Conservation (phyloP, 2,329 filamentous ascomycete species). For the Teratosphaeria gauchensis region DNA sequence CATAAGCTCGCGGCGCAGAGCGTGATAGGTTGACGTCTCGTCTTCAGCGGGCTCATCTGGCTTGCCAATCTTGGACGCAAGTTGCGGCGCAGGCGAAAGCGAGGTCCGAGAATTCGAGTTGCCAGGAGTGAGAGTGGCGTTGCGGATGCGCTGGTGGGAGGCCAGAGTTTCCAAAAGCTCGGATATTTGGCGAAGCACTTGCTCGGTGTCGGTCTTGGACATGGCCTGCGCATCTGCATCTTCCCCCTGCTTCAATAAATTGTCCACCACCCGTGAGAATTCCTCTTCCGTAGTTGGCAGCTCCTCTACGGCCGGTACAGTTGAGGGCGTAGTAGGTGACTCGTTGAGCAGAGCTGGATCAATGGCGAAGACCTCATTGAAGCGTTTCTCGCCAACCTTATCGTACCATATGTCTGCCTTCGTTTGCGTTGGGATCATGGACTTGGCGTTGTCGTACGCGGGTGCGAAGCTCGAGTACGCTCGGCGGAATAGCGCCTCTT, state of each 20-base stretch:
- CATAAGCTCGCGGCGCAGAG: conserved; percentile 64
- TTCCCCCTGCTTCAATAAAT: conserved; percentile 16
- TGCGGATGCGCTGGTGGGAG: conserved; percentile 71
- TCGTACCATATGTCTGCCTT: conserved; percentile 70
- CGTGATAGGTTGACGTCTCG: conserved; percentile 55
- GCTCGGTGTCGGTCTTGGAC: conserved; percentile 28
- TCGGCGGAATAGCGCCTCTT: conserved; percentile 65
- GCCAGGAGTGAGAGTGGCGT: conserved; percentile 52
- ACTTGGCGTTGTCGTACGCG: conserved; percentile 61
- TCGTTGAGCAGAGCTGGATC: conserved; percentile 29
- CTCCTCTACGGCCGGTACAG: conserved; percentile 17
- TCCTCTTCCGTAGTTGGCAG: conserved; percentile 17
- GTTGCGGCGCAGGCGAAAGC: conserved; percentile 55
- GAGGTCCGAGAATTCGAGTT: conserved; percentile 17
- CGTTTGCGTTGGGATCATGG: conserved; percentile 57
- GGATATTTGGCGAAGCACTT: conserved; percentile 60
- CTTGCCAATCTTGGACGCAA: conserved; percentile 44
- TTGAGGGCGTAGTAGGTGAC: not conserved
- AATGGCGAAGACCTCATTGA: conserved; percentile 38
- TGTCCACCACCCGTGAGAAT: conserved; percentile 19
- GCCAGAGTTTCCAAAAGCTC: conserved; percentile 67
- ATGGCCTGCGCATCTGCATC: conserved; percentile 12
- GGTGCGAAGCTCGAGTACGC: conserved; percentile 76
- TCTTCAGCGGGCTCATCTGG: conserved; percentile 55
- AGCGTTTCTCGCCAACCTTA: conserved; percentile 55